Evolutionary conservation across 169 alveolate genomes (phyloP), one percentile per base, ranked within the genome.

Genomic region (Theileria annulata): DNA sequence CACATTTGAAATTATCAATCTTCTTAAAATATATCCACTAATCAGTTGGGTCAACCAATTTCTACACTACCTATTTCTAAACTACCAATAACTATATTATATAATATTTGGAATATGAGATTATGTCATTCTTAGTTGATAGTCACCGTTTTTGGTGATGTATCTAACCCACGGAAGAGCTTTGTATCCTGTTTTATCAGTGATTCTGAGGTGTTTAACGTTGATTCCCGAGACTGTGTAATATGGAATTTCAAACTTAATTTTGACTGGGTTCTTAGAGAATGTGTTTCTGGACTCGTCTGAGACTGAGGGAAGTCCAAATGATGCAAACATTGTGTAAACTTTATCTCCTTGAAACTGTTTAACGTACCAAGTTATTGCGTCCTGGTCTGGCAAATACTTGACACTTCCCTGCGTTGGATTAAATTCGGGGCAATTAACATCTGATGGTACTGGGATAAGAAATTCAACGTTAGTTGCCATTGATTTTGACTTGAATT

Each of bases 91-190:
- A 17, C n/a, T 68, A 67, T 25, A 35, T 8, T 28, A 1, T 9
- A 27, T 28, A 33, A 15, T 12, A 28, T 59, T 59, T 2, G 15
- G 33, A 59, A 28, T 31, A 30, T 59, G 21, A 31, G 28, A 63
- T 84, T 71, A 84, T 21, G 96, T 89, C 97, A 98, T 97, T 79
- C 99, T 95, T 49, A 98, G 96, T 88, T 98, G 99, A 91, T 97
- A 98, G 71, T 98, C 99, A n/a, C 99, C 99, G 80, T 97, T 97
- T 75, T 97, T 96, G 3, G 99, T 98, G 79, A 98, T 97, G 91
- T 98, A 98, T 75, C 99, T 94, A 27, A 98, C 99, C 99, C 99
- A 98, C 9, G 99, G 99, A 25, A 97, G 95, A 25, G 99, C 99
- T 86, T 97, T 96, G 79, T 98, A 98, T 15, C 99, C 99, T 76